These are phyloP conservation scores for Rauvolfia tetraphylla DNA, from an alignment of 257 asterid genomes.

Conservation along the genomic window DNA sequence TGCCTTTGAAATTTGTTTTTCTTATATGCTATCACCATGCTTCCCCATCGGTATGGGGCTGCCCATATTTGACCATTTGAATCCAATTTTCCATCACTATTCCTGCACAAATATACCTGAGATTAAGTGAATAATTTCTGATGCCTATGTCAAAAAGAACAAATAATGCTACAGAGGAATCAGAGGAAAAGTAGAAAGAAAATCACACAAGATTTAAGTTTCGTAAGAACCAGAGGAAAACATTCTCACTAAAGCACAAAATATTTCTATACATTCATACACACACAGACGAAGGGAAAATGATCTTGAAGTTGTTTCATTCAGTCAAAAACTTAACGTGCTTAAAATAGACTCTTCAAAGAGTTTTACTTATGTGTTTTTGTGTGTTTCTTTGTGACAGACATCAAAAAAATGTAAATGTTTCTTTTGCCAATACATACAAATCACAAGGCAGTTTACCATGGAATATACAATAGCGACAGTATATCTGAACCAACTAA, in stretches of 20 bases:
- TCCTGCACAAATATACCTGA: constrained; percentile 99
- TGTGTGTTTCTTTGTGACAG: background rate
- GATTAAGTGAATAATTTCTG: constrained; percentile 48
- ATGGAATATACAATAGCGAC: background rate
- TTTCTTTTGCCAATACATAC: background rate
- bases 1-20: constrained; percentile 62
- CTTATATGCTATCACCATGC: constrained; percentile 88
- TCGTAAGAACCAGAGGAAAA: background rate
- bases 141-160: constrained; percentile 22
- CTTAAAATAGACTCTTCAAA: background rate
- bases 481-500: background rate
- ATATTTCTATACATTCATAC: background rate
- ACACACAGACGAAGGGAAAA: background rate
- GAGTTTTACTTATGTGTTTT: background rate
- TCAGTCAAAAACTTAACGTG: background rate
- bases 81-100: constrained; percentile 68
- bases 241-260: background rate
- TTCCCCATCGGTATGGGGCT: constrained; percentile 95
- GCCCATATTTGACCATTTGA: constrained; percentile 80
- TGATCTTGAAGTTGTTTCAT: background rate
- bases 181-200: background rate
- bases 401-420: background rate
- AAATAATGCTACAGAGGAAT: constrained; percentile 5
- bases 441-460: background rate
- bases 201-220: background rate